Conservation (phyloP, 2,329 filamentous ascomycete species). For the Lachnellula subtilissima region DNA sequence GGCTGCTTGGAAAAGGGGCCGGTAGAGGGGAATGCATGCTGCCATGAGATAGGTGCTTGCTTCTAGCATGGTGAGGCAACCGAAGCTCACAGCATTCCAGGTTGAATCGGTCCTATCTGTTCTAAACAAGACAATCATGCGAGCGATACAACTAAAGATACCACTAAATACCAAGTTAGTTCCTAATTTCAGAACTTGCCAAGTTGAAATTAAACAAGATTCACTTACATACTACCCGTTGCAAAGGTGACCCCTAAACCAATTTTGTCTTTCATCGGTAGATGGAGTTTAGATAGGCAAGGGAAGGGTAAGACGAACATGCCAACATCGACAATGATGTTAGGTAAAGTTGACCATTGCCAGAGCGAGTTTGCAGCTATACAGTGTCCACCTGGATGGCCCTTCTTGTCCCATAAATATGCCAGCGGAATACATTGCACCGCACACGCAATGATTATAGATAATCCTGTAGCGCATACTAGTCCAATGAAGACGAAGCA, state of each 20-base stretch:
- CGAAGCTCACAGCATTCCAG: background rate
- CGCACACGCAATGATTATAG: background rate
- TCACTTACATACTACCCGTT: slow-evolving; percentile 1
- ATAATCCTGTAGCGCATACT: background rate
- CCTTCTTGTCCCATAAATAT: slow-evolving; percentile 1
- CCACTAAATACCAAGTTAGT: too few species aligned
- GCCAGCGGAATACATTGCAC: background rate
- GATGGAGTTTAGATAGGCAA: background rate
- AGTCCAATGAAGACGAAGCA: background rate
- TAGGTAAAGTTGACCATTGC: background rate
- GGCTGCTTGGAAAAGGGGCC: background rate
- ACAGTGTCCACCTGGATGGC: background rate
- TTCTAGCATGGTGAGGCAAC: background rate
- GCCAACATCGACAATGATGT: background rate
- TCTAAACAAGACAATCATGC: background rate
- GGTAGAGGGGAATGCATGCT: background rate
- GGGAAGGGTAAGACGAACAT: background rate
- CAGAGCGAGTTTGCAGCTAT: background rate
- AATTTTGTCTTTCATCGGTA: background rate
- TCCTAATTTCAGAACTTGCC: too few species aligned
- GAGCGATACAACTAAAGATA: too few species aligned
- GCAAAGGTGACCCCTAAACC: background rate
- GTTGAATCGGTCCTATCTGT: background rate
- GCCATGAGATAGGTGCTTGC: background rate
- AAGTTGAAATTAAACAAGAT: background rate